Evolutionary conservation across 2,329 filamentous ascomycete genomes (phyloP).

Genomic region (Phialophora expanda): DNA sequence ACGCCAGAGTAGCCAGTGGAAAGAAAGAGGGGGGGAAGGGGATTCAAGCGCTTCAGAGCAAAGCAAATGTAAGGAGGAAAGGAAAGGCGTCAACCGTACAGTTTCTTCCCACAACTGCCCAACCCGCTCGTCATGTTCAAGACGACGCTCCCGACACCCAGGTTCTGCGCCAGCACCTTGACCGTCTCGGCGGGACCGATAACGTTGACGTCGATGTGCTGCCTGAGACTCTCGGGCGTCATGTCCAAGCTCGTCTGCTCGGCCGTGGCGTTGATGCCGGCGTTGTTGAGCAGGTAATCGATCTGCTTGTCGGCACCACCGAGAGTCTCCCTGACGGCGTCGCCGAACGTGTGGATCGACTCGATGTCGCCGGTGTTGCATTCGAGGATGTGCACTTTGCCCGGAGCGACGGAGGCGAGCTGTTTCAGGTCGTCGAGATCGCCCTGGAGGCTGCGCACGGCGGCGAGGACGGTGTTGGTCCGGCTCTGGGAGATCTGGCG

Average conservation of each 20-base stretch:
- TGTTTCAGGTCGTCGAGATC: constrained; percentile 25
- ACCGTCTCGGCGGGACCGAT: constrained; percentile 41
- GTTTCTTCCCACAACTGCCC: constrained; percentile 26
- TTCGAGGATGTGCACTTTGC: constrained; percentile 32
- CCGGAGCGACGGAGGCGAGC: neutral
- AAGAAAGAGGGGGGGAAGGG: no score
- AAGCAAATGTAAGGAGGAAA: no score
- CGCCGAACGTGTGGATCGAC: constrained; percentile 26
- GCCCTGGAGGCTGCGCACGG: constrained; percentile 17
- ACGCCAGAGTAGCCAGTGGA: no score
- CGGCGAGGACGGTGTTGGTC: constrained; percentile 32
- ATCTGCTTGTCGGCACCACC: constrained; percentile 6
- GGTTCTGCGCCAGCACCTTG: constrained; percentile 40
- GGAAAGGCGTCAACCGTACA: constrained; percentile 7
- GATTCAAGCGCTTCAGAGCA: no score
- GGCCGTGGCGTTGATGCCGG: constrained; percentile 30
- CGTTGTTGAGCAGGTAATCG: constrained; percentile 35
- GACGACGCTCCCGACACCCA: constrained; percentile 36
- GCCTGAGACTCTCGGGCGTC: constrained; percentile 22
- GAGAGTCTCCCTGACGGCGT: constrained; percentile 11
- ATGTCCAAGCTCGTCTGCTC: constrained; percentile 23
- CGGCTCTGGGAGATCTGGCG: constrained; percentile 22
- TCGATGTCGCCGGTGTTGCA: constrained; percentile 24
- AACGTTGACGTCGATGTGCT: constrained; percentile 41
- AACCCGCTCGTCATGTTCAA: constrained; percentile 30